Conservation (phyloP, 2,329 filamentous ascomycete genomes). For the Aschersonia sp. region DNA sequence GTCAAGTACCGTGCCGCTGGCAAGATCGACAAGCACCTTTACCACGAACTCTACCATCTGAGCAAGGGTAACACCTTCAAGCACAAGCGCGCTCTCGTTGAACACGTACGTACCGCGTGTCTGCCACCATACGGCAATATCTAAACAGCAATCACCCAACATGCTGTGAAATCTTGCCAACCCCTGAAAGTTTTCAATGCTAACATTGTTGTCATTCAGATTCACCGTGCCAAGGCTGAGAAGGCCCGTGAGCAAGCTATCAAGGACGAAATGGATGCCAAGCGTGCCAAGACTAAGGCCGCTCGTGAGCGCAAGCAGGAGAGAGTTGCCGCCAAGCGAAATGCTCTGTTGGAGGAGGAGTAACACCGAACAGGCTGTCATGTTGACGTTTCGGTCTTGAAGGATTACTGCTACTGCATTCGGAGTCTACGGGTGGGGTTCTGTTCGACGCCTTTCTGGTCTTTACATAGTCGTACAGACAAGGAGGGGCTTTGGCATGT, state of each 20-base stretch:
- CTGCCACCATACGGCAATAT: neutral
- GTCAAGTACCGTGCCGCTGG: constrained; percentile 99
- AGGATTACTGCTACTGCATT: constrained; percentile 40
- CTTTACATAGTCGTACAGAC: constrained; percentile 32
- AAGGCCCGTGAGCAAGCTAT: constrained; percentile 89
- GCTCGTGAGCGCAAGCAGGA: constrained; percentile 96
- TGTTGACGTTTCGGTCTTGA: constrained; percentile 26
- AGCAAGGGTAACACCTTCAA: constrained; percentile 99
- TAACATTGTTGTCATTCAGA: constrained; percentile 36
- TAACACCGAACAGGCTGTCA: constrained; percentile 28
- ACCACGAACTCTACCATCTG: constrained; percentile 99
- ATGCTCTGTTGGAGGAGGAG: constrained; percentile 64
- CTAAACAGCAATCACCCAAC: too few relatives aligned
- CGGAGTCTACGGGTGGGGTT: constrained; percentile 46
- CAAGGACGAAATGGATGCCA: constrained; percentile 99
- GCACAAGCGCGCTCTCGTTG: constrained; percentile 99
- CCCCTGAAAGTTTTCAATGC: neutral
- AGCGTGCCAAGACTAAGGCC: constrained; percentile 99
- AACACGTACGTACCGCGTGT: constrained; percentile 70
- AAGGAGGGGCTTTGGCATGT: constrained; percentile 36
- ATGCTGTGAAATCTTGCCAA: neutral
- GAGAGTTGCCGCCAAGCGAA: constrained; percentile 82
- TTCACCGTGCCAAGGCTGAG: constrained; percentile 99
- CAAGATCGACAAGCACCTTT: constrained; percentile 99
- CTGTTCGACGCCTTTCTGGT: constrained; percentile 23